These are phyloP conservation scores for Carex parvula DNA, from an alignment of 176 grass and related monocot genomes.

Conservation along the genomic window DNA sequence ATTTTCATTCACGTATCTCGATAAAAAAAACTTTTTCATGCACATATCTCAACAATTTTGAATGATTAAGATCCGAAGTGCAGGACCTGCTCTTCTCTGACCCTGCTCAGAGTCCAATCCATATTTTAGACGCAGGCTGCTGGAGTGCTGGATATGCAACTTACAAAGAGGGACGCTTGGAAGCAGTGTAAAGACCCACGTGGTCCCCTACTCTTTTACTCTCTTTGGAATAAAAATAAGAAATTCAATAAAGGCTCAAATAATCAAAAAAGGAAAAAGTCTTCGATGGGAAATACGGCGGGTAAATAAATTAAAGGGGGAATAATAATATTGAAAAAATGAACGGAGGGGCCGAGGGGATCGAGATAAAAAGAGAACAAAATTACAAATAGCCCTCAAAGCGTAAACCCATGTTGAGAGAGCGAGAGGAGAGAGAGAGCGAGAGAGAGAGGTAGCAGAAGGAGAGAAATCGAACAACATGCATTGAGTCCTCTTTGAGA, in stretches of 20 bases:
- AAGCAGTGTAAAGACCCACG: conserved; percentile 23
- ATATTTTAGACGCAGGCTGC: conserved; percentile 10
- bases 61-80: too few relatives aligned
- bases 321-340: not conserved
- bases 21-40: too few relatives aligned
- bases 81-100: too few relatives aligned
- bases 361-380: not conserved
- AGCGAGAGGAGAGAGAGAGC: not conserved
- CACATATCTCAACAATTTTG: too few relatives aligned
- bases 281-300: not conserved
- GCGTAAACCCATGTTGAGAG: conserved; percentile 32
- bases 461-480: conserved; percentile 39
- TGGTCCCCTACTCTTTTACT: conserved; percentile 10
- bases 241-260: conserved; percentile 8
- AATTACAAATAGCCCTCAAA: conserved; percentile 26
- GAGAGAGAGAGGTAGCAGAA: conserved; percentile 31
- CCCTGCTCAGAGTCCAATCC: too few relatives aligned
- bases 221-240: conserved; percentile 24
- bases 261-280: conserved; percentile 12
- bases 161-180: conserved; percentile 15
- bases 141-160: not conserved
- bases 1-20: too few relatives aligned
- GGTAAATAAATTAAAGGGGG: not conserved
- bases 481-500: conserved; percentile 21
- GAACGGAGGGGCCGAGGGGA: not conserved